A percentile compares a stretch with the other conserved stretches of the same genome.
Evolutionary conservation across 2,329 filamentous ascomycete species (phyloP).

Genomic region (Torrubiellomyces zombiae): DNA sequence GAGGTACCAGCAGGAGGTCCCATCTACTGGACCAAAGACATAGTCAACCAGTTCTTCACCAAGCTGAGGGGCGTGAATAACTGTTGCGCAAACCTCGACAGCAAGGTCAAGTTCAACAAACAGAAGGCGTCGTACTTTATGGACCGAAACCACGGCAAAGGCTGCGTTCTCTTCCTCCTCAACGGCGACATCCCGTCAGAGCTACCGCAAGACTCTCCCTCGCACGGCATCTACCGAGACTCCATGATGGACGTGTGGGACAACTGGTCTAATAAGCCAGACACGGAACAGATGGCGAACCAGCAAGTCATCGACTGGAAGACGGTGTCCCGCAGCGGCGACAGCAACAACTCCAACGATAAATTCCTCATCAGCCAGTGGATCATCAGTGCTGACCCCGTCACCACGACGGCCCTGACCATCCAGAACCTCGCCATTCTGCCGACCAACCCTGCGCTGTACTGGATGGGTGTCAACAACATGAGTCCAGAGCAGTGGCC

Average conservation of each 20-base stretch:
- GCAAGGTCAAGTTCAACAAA: constrained; percentile 9
- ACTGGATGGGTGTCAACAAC: constrained; percentile 14
- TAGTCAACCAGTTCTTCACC: constrained; percentile 25
- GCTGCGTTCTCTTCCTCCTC: constrained; percentile 17
- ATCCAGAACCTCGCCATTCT: constrained; percentile 14
- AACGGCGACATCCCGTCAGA: constrained; percentile 8
- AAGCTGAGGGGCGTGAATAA: constrained; percentile 23
- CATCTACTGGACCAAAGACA: constrained; percentile 17
- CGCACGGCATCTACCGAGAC: constrained; percentile 14
- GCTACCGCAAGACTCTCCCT: constrained; percentile 9
- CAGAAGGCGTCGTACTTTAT: constrained; percentile 13
- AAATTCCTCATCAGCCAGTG: constrained; percentile 15
- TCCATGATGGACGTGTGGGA: constrained; percentile 11
- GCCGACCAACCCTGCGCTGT: constrained; percentile 17
- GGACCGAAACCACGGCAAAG: constrained; percentile 14
- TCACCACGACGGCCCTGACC: constrained; percentile 11
- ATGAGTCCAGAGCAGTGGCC: constrained; percentile 13
- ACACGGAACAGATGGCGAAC: constrained; percentile 10
- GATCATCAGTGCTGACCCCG: constrained; percentile 12
- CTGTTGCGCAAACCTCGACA: constrained; percentile 16
- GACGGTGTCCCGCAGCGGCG: constrained; percentile 7
- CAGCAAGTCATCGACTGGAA: constrained; percentile 9
- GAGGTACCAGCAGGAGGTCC: constrained; percentile 12
- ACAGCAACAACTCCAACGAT: constrained; percentile 7
- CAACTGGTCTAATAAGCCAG: constrained; percentile 14